phyloP scores from a whole-genome alignment of 106 monocot species.

The Allium fistulosum region DNA sequence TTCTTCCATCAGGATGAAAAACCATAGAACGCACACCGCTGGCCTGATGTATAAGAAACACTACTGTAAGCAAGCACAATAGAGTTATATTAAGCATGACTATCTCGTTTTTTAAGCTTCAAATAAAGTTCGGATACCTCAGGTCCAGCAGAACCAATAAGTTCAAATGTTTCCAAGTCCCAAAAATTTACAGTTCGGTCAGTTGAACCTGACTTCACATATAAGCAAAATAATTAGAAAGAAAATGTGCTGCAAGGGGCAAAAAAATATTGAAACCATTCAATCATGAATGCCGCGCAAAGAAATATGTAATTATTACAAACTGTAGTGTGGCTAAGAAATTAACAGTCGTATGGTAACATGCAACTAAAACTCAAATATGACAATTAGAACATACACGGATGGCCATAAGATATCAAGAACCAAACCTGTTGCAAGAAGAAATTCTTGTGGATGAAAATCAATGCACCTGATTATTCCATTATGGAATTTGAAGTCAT shows the following conservation, averaged over 20 bases:
- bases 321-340: no score
- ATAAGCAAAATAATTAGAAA: background rate
- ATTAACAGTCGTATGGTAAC: no score
- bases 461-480: slow-evolving; percentile 66
- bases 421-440: slow-evolving; percentile 83
- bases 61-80: no score
- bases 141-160: slow-evolving; percentile 87
- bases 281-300: no score
- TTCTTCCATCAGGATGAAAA: slow-evolving; percentile 96
- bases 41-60: slow-evolving; percentile 19
- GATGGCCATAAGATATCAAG: background rate
- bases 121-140: slow-evolving; percentile 37
- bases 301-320: no score
- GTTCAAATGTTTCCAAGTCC: slow-evolving; percentile 96
- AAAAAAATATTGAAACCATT: background rate
- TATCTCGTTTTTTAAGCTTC: no score
- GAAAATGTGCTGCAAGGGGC: slow-evolving; percentile 1
- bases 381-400: no score
- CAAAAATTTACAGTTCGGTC: slow-evolving; percentile 87
- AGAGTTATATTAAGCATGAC: no score
- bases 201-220: slow-evolving; percentile 52
- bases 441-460: slow-evolving; percentile 93
- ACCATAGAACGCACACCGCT: slow-evolving; percentile 66
- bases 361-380: no score
- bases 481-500: slow-evolving; percentile 84